A percentile compares a stretch with the other conserved stretches of the same genome.
Evolutionary conservation across 495 filamentous ascomycete genomes (phyloP).

Genomic region (Penicillium robsamsonii): DNA sequence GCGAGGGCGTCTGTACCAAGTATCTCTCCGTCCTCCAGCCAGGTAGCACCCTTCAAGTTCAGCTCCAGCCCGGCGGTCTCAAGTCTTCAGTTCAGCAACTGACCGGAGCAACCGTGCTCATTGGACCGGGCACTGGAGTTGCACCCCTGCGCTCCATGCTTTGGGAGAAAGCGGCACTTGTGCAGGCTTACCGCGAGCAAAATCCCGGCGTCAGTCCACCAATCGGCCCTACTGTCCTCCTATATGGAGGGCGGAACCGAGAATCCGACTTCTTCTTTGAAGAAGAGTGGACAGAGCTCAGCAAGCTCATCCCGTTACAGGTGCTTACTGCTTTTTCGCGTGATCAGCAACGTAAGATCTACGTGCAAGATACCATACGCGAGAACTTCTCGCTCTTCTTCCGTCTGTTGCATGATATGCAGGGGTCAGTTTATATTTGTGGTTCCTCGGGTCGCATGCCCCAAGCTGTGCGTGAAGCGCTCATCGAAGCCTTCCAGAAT

Average conservation of each 20-base stretch:
- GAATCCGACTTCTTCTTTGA: slow-evolving; percentile 75
- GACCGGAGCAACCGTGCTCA: slow-evolving; percentile 64
- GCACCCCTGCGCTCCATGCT: slow-evolving; percentile 83
- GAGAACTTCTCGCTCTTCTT: slow-evolving; percentile 58
- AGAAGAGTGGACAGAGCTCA: slow-evolving; percentile 63
- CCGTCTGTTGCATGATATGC: slow-evolving; percentile 49
- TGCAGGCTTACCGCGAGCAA: slow-evolving; percentile 39
- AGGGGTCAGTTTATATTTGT: slow-evolving; percentile 71
- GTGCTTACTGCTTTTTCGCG: slow-evolving; percentile 84
- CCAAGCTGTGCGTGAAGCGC: slow-evolving; percentile 74
- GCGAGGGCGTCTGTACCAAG: slow-evolving; percentile 86
- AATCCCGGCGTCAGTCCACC: slow-evolving; percentile 28
- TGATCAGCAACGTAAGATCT: slow-evolving; percentile 71
- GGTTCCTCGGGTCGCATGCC: slow-evolving; percentile 88
- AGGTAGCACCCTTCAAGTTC: slow-evolving; percentile 57
- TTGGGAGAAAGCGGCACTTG: slow-evolving; percentile 57
- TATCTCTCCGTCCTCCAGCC: slow-evolving; percentile 66
- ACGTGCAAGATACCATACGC: slow-evolving; percentile 84
- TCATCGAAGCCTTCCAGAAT: slow-evolving; percentile 66
- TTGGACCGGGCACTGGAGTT: slow-evolving; percentile 88
- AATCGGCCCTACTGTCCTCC: slow-evolving; percentile 47
- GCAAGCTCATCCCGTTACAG: slow-evolving; percentile 40
- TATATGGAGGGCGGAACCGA: slow-evolving; percentile 79
- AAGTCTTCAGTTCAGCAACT: slow-evolving; percentile 48
- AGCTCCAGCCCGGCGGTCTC: slow-evolving; percentile 57